These are phyloP conservation scores for Cladophialophora exuberans DNA, from an alignment of 2,329 filamentous ascomycete genomes.

Conservation along the genomic window DNA sequence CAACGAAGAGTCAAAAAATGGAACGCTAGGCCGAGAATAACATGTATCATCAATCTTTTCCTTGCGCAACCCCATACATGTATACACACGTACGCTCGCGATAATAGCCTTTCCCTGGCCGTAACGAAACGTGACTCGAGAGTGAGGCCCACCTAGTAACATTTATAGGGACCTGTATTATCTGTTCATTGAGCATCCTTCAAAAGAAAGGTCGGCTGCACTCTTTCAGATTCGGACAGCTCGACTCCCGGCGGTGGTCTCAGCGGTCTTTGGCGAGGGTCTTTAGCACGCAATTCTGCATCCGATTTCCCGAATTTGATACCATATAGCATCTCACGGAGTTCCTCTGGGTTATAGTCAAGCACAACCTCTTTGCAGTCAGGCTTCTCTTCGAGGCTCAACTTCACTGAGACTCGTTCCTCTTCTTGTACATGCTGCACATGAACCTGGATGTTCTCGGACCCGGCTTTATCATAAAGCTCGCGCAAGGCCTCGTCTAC, in stretches of 20 bases:
- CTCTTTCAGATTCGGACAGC: not conserved
- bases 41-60: too few species aligned
- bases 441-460: not conserved
- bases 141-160: too few species aligned
- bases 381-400: not conserved
- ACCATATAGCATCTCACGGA: not conserved
- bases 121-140: too few species aligned
- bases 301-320: not conserved
- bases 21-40: too few species aligned
- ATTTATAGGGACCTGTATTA: too few species aligned
- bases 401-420: not conserved
- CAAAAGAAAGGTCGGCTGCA: not conserved
- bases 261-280: not conserved
- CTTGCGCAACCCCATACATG: too few species aligned
- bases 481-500: not conserved
- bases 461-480: not conserved
- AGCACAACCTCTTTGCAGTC: not conserved
- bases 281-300: not conserved
- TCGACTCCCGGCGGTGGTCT: not conserved
- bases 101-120: too few species aligned
- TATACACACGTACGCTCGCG: too few species aligned
- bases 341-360: not conserved
- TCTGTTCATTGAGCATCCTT: too few species aligned
- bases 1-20: too few species aligned
- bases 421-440: not conserved